Percentiles rank a stretch among this genome's conserved stretches.
Conservation (phyloP, 2,329 filamentous ascomycete genomes). For the Penicillium sp. region DNA sequence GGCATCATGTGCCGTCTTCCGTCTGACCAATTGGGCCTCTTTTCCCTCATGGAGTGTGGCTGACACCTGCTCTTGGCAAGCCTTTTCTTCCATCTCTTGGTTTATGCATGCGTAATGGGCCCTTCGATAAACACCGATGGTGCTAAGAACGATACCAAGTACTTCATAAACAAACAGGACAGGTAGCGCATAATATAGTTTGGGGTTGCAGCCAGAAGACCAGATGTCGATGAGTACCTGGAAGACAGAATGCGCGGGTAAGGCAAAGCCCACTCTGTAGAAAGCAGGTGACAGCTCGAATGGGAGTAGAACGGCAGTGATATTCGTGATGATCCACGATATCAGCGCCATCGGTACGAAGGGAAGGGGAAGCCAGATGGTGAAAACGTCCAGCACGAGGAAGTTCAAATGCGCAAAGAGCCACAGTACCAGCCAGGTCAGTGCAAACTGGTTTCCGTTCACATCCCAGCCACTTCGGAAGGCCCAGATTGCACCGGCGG, state of each 20-base stretch:
- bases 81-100: constrained; percentile 18
- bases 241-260: constrained; percentile 45
- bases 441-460: constrained; percentile 40
- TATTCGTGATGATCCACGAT: constrained; percentile 47
- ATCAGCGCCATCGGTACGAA: constrained; percentile 48
- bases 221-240: constrained; percentile 46
- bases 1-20: not conserved
- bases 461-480: constrained; percentile 45
- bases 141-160: constrained; percentile 11
- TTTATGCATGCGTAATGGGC: constrained; percentile 18
- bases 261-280: constrained; percentile 41
- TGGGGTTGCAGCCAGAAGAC: constrained; percentile 44
- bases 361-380: constrained; percentile 40
- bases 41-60: constrained; percentile 7
- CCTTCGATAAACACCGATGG: constrained; percentile 22
- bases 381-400: constrained; percentile 45
- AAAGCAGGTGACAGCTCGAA: constrained; percentile 45
- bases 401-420: constrained; percentile 48
- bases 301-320: constrained; percentile 44
- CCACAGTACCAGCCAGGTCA: constrained; percentile 48
- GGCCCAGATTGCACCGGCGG: constrained; percentile 45
- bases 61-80: constrained; percentile 10
- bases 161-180: constrained; percentile 46
- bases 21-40: not conserved
- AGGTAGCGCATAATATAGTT: constrained; percentile 42